phyloP scores from a whole-genome alignment of 2,329 filamentous ascomycete species.

The Hypoxylon sp. region DNA sequence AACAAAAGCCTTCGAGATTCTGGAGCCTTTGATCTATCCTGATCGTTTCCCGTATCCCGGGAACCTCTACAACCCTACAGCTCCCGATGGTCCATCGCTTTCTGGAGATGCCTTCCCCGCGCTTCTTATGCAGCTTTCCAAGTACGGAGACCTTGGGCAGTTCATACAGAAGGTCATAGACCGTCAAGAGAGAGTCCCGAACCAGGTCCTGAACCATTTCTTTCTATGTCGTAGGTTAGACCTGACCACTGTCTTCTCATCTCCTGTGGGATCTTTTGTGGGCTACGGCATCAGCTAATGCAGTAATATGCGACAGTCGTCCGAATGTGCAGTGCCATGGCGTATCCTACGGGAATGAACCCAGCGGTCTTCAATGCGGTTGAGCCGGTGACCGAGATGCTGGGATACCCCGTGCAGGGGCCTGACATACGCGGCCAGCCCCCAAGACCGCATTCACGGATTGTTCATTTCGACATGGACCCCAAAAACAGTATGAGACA shows the following conservation, averaged over 20 bases:
- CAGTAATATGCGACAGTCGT: constrained; percentile 24
- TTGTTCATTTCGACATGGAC: constrained; percentile 42
- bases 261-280: too few species aligned
- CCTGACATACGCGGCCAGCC: too few species aligned
- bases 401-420: too few species aligned
- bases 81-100: too few species aligned
- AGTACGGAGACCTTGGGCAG: constrained; percentile 26
- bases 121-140: constrained; percentile 35
- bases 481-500: constrained; percentile 35
- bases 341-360: constrained; percentile 21
- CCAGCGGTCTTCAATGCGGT: not conserved
- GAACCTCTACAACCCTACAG: too few species aligned
- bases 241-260: not conserved
- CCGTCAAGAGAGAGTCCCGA: constrained; percentile 20
- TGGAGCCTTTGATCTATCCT: too few species aligned
- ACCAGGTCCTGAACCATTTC: constrained; percentile 35
- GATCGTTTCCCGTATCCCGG: too few species aligned
- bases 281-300: not conserved
- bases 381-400: constrained; percentile 22
- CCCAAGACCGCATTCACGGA: too few species aligned
- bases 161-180: constrained; percentile 23
- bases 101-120: not conserved
- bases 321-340: constrained; percentile 38
- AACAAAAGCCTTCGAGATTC: too few species aligned
- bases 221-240: constrained; percentile 36